Conservation (phyloP, 1,139 yeast genomes). For the Suhomyces atakaporum region DNA sequence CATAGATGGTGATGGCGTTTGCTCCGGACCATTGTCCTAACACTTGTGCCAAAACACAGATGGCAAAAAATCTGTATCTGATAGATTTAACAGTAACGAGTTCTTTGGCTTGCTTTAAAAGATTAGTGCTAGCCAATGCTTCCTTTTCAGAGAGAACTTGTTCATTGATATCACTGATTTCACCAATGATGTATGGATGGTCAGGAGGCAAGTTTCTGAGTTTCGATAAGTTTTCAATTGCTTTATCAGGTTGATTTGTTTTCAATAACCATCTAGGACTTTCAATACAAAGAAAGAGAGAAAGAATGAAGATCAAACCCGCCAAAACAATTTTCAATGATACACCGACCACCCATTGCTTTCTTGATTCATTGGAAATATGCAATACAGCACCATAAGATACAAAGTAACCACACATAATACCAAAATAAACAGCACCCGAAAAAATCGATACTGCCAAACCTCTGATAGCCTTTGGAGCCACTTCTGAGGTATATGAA, state of each 20-base stretch:
- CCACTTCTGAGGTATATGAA: conserved; percentile 52
- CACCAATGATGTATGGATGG: conserved; percentile 54
- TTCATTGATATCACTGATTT: conserved; percentile 52
- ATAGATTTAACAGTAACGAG: conserved; percentile 37
- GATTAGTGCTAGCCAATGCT: conserved; percentile 32
- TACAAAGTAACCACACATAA: conserved; percentile 53
- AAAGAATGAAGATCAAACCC: conserved; percentile 40
- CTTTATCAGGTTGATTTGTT: conserved; percentile 36
- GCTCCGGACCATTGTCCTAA: conserved; percentile 68
- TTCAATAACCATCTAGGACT: conserved; percentile 51
- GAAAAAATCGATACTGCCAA: conserved; percentile 51
- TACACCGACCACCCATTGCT: conserved; percentile 37
- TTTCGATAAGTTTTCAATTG: conserved; percentile 40
- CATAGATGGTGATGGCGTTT: conserved; percentile 47
- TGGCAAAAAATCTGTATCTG: conserved; percentile 46
- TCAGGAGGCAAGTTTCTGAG: conserved; percentile 52
- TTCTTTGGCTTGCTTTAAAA: conserved; percentile 31
- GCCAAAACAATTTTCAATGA: conserved; percentile 40
- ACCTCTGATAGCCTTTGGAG: conserved; percentile 57
- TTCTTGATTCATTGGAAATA: conserved; percentile 27
- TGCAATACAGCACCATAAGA: conserved; percentile 45
- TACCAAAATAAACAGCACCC: conserved; percentile 58
- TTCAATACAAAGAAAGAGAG: conserved; percentile 41
- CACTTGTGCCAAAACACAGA: conserved; percentile 48
- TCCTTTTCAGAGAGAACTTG: conserved; percentile 42